Percentiles rank a stretch among this genome's conserved stretches.
Conservation (phyloP, 2,329 filamentous ascomycete species). For the Fusarium pseudonygamai region DNA sequence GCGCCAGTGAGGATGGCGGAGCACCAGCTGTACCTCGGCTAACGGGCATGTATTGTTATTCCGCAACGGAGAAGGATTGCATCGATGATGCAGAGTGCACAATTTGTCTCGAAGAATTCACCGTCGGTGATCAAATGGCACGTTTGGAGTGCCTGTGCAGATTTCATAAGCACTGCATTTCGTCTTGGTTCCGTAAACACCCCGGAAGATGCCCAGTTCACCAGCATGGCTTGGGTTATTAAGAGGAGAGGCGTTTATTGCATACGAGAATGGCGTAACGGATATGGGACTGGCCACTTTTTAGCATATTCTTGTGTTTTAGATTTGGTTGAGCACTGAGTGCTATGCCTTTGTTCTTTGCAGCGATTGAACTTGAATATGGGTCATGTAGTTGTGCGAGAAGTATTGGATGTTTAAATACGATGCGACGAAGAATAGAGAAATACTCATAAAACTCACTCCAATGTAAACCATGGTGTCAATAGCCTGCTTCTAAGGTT, state of each 20-base stretch:
- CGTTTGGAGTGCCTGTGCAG: slow-evolving; percentile 72
- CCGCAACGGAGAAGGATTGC: slow-evolving; percentile 74
- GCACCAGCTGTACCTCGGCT: slow-evolving; percentile 53
- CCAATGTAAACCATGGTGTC: neutral
- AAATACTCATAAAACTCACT: neutral
- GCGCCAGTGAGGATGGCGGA: slow-evolving; percentile 38
- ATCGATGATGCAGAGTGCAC: slow-evolving; percentile 74
- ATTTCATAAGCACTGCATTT: slow-evolving; percentile 70
- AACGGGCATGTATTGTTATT: slow-evolving; percentile 71
- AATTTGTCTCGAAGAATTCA: slow-evolving; percentile 74
- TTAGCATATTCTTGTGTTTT: slow-evolving; percentile 30
- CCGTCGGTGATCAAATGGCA: slow-evolving; percentile 70
- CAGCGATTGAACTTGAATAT: slow-evolving; percentile 13
- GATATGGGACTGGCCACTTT: slow-evolving; percentile 8
- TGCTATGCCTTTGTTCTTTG: slow-evolving; percentile 30
- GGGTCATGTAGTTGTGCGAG: neutral
- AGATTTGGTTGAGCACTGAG: slow-evolving; percentile 25
- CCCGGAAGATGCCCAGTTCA: slow-evolving; percentile 73
- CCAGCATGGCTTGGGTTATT: slow-evolving; percentile 68
- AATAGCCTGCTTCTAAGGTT: neutral
- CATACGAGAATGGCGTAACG: slow-evolving; percentile 37
- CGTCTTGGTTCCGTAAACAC: slow-evolving; percentile 69
- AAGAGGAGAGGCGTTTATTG: slow-evolving; percentile 28
- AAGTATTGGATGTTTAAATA: neutral
- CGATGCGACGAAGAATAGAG: neutral